Conservation (phyloP, 352 stramenopile genomes). For the Aphanomyces astaci region DNA sequence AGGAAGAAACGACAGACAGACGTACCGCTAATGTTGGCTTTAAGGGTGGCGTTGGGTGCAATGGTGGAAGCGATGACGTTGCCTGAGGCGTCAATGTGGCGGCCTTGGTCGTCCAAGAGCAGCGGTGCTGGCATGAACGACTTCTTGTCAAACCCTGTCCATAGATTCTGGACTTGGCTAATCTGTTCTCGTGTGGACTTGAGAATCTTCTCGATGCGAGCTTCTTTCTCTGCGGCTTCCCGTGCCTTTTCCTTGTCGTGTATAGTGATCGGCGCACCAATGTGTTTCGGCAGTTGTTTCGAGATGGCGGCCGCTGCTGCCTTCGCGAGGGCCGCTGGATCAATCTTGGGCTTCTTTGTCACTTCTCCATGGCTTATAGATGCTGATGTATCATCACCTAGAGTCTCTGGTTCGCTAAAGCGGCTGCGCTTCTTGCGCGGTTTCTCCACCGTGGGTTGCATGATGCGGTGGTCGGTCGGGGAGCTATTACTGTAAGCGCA, state of each 20-base stretch:
- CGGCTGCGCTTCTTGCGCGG: slow-evolving; percentile 41
- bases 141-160: slow-evolving; percentile 39
- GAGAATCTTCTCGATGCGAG: slow-evolving; percentile 65
- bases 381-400: not conserved
- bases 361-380: not conserved
- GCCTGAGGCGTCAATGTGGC: slow-evolving; percentile 61
- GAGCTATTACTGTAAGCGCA: not conserved
- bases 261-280: not conserved
- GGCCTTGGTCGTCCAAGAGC: slow-evolving; percentile 67
- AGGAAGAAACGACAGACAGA: too few relatives aligned
- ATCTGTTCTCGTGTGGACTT: slow-evolving; percentile 83
- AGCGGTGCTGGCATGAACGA: slow-evolving; percentile 70
- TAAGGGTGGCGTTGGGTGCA: slow-evolving; percentile 39
- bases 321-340: slow-evolving; percentile 58
- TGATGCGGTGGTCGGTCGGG: slow-evolving; percentile 15
- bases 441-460: slow-evolving; percentile 28
- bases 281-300: slow-evolving; percentile 19
- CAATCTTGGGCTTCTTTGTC: slow-evolving; percentile 25
- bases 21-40: slow-evolving; percentile 38
- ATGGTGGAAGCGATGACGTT: slow-evolving; percentile 55
- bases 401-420: slow-evolving; percentile 56
- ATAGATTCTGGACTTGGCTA: slow-evolving; percentile 58
- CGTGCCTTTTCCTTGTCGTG: slow-evolving; percentile 35
- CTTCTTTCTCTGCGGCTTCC: slow-evolving; percentile 46
- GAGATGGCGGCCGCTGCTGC: slow-evolving; percentile 68